A percentile compares a stretch with the other conserved stretches of the same genome.
Conservation (phyloP, 768 basidiomycete species). For the Agaricus sinodeliciosus region DNA sequence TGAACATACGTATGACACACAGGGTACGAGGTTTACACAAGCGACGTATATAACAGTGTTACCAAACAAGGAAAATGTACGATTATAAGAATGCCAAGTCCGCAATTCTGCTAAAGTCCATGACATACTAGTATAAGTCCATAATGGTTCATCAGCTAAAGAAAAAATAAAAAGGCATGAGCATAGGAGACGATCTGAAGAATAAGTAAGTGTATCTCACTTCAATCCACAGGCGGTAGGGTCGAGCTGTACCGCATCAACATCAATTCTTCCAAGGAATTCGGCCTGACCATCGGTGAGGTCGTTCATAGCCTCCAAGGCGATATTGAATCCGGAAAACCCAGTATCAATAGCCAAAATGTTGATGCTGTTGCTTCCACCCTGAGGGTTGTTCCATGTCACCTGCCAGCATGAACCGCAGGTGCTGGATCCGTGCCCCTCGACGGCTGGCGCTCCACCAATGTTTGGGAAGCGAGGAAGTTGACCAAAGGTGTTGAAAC, state of each 20-base stretch:
- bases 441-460: conserved; percentile 46
- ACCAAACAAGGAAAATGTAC: no score
- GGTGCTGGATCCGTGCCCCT: conserved; percentile 39
- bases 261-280: conserved; percentile 40
- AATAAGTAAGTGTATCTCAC: background rate
- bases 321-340: conserved; percentile 39
- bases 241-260: conserved; percentile 34
- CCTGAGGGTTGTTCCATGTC: conserved; percentile 32
- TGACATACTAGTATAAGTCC: background rate
- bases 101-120: background rate
- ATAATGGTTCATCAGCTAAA: no score
- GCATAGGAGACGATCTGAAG: background rate
- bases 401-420: conserved; percentile 62
- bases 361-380: conserved; percentile 31
- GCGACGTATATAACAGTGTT: no score
- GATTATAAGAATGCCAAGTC: no score
- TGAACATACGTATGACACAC: background rate
- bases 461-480: conserved; percentile 57
- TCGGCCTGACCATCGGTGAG: conserved; percentile 43
- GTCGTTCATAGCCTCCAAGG: conserved; percentile 45
- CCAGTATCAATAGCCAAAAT: conserved; percentile 50
- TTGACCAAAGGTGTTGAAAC: conserved; percentile 42
- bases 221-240: conserved; percentile 44
- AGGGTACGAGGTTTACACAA: background rate
- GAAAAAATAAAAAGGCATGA: background rate